Conservation (phyloP, 306 rosid genomes). For the Lathyrus aphaca region DNA sequence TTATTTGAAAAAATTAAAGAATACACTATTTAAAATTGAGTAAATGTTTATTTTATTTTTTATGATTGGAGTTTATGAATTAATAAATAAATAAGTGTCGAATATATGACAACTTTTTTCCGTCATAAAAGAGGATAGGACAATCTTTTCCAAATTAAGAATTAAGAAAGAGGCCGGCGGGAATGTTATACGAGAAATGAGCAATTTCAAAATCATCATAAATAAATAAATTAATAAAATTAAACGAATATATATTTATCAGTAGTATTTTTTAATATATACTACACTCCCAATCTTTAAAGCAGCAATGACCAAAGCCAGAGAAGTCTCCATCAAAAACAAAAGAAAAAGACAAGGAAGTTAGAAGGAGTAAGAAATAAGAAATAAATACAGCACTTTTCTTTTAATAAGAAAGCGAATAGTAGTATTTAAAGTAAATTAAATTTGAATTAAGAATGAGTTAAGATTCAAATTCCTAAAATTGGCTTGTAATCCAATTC, state of each 20-base stretch:
- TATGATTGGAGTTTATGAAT: too few relatives aligned
- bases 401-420: too few relatives aligned
- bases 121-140: too few relatives aligned
- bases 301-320: not conserved
- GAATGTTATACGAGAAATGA: conserved; percentile 39
- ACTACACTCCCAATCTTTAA: not conserved
- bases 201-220: not conserved
- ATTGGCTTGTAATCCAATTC: conserved; percentile 33
- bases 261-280: not conserved
- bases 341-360: not conserved
- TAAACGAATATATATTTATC: not conserved
- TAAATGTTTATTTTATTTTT: too few relatives aligned
- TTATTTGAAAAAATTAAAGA: too few relatives aligned
- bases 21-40: too few relatives aligned
- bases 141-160: not conserved
- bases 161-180: conserved; percentile 43
- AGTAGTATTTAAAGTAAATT: too few relatives aligned
- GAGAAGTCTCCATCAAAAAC: not conserved
- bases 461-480: conserved; percentile 37
- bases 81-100: too few relatives aligned
- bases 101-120: too few relatives aligned
- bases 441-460: too few relatives aligned
- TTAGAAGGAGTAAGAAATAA: not conserved
- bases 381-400: not conserved
- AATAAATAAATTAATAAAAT: too few relatives aligned